Evolutionary conservation across 306 rosid species (phyloP).

Genomic region (Cercis canadensis): DNA sequence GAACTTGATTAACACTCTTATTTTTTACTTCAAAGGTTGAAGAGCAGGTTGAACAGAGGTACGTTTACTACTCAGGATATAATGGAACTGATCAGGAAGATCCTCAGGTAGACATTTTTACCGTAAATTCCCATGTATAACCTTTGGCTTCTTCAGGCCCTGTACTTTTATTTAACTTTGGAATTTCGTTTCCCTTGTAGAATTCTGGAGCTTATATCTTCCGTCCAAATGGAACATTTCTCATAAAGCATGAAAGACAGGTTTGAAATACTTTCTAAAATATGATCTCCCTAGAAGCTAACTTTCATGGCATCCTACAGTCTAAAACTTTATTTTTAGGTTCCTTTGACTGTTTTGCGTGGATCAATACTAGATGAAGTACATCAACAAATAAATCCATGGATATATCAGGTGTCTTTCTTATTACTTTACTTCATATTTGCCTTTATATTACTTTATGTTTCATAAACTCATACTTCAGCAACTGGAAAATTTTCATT

Average conservation of each 20-base stretch:
- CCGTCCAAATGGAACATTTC: slow-evolving; percentile 61
- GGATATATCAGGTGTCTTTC: slow-evolving; percentile 65
- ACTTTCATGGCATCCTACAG: slow-evolving; percentile 11
- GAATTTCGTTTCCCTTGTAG: slow-evolving; percentile 41
- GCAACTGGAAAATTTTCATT: slow-evolving; percentile 16
- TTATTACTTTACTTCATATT: slow-evolving; percentile 28
- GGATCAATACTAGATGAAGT: slow-evolving; percentile 65
- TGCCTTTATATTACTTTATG: slow-evolving; percentile 28
- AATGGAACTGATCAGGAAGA: slow-evolving; percentile 49
- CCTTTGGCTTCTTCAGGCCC: slow-evolving; percentile 23
- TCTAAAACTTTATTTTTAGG: slow-evolving; percentile 39
- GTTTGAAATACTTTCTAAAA: slow-evolving; percentile 39
- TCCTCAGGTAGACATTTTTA: slow-evolving; percentile 47
- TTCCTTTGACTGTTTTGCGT: slow-evolving; percentile 50
- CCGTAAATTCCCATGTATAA: slow-evolving; percentile 25
- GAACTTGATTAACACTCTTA: slow-evolving; percentile 24
- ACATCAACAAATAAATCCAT: slow-evolving; percentile 61
- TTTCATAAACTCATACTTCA: slow-evolving; percentile 25
- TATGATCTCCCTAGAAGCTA: slow-evolving; percentile 1
- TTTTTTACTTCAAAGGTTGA: slow-evolving; percentile 56
- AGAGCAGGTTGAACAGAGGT: slow-evolving; percentile 51
- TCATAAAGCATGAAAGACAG: slow-evolving; percentile 46
- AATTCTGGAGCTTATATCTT: slow-evolving; percentile 65
- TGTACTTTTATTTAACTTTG: slow-evolving; percentile 15
- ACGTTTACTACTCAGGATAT: slow-evolving; percentile 58